Evolutionary conservation across 2,329 filamentous ascomycete species (phyloP), one percentile per base, ranked within the genome.

Genomic region (Hypoxylon sp.): DNA sequence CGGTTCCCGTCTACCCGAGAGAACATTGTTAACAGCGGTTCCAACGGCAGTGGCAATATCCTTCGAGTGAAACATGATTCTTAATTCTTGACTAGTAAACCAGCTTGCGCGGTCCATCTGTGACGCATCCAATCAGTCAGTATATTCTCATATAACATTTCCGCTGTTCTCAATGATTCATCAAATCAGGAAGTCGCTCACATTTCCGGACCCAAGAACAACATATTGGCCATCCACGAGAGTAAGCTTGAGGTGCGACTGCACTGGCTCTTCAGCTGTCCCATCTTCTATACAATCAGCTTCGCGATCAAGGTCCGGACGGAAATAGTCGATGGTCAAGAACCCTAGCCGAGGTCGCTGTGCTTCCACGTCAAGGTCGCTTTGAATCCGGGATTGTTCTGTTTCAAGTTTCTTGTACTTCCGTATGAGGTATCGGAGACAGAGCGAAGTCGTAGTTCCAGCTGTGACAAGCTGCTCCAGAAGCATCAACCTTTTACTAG

Each of bases 11-110:
- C 82, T 79, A 5, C 74, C 78, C 0, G 77, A 71, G 29, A 84
- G 69, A 3, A 77, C 78, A n/a, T 70, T 66, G 2, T 76, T 72
- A 33, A 83, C 77, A 1, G 74, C 74, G 0, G 72, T 66, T 55
- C 73, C 75, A 24, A 84, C 72, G 3, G 61, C 55, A 0, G 48
- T 66, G 3, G 79, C 80, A 48, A 84, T 75, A 0, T 72, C 71
- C 1, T 44, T 58, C 33, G 78, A 80, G 48, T 85, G 80, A 60
- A 89, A 85, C 44, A 89, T 74, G 31, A 96, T 82, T 0, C 93
- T 93, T 22, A 96, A 81, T 80, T 97, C 93, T 79, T 96, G 93
- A 78, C 92, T 94, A 4, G 93, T 96, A 79, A 88, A 94, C 92
- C 92, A 96, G 76, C 92, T 94, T 6, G 93, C 92, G 0, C 93